Base-by-base conservation (phyloP, 768 basidiomycete genomes). In the Sistotremastrum niveocremeum region DNA sequence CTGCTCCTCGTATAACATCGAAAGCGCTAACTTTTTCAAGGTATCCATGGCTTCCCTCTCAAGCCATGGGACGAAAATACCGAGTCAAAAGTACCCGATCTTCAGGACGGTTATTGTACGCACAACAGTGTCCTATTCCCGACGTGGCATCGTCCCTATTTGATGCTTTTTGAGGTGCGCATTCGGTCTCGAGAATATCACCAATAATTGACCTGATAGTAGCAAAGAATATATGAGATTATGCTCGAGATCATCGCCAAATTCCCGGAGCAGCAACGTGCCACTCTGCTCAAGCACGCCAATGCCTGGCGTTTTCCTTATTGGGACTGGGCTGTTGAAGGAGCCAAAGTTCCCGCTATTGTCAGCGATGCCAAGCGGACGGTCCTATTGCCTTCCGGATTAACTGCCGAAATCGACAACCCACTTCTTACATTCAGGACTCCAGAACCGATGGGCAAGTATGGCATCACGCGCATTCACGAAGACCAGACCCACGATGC, bases 71-170 rank as follows among this genome's bases (percentile, higher is more conserved):
- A 71, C 44, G 68, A 62, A 9, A 58, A 64, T 7, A 64, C 61
- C 5, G 52, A 56, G 12, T 29, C 42, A 7, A 28, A 56, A 33
- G 56, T 65, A 1, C 57, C 54, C 11, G 42, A 54, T 10, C 46
- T 50, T 0, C 49, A 55, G 20, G 20, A 20, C 20, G 75, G 74
- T 3, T 76, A 77, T 51, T 77, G 74, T 53, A 67, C 65, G 11
- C 76, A 78, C 54, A 70, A 69, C 10, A 68, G 67, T 2, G 62
- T 68, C 7, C 58, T 75, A 6, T 76, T 76, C 62, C 73, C 73
- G 6, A 73, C 70, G 4, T 76, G 71, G 70, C 74, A 78, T 51
- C 58, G 76, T 42, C 71, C 73, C 3, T 76, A 76, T 49, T 55
- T 76, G 29, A 54, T 66, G 34, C 56, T 75, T 2, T 67, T 66